These are phyloP conservation scores for Passiflora organensis DNA, from an alignment of 345 rosid species.

Conservation along the genomic window DNA sequence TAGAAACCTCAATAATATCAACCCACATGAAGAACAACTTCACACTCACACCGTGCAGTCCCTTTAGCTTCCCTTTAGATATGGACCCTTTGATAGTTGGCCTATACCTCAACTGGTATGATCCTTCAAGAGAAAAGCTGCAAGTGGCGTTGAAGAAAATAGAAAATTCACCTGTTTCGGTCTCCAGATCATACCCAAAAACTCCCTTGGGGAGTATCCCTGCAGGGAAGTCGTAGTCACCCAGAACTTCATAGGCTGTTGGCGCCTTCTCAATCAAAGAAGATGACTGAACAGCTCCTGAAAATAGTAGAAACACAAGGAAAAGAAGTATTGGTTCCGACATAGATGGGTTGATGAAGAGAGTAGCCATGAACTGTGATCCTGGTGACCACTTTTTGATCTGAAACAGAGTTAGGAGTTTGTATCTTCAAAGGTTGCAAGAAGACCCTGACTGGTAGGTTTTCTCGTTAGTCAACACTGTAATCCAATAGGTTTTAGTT, in stretches of 20 bases:
- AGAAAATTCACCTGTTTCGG: slow-evolving; percentile 42
- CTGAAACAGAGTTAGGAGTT: too few species aligned
- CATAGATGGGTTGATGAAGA: background rate
- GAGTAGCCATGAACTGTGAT: too few species aligned
- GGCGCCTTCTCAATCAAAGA: background rate
- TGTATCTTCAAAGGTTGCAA: too few species aligned
- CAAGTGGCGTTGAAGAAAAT: slow-evolving; percentile 48
- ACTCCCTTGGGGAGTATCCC: slow-evolving; percentile 62
- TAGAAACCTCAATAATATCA: slow-evolving; percentile 53
- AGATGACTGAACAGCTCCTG: background rate
- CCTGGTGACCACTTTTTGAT: too few species aligned
- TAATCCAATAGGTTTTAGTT: too few species aligned
- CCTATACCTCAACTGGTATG: slow-evolving; percentile 48
- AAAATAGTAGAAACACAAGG: background rate
- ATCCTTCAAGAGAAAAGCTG: slow-evolving; percentile 57
- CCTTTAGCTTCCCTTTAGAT: slow-evolving; percentile 36
- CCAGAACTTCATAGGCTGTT: slow-evolving; percentile 44
- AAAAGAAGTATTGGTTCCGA: too few species aligned
- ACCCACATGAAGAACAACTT: slow-evolving; percentile 55
- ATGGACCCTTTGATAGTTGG: slow-evolving; percentile 43
- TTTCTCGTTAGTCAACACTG: too few species aligned
- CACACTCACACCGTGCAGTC: slow-evolving; percentile 55
- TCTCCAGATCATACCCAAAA: slow-evolving; percentile 40
- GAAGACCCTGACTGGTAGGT: too few species aligned
- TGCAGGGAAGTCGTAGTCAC: slow-evolving; percentile 39